Evolutionary conservation across 305 asterid species (phyloP), one percentile per base, ranked within the genome.

Genomic region (Ilex paraguariensis): DNA sequence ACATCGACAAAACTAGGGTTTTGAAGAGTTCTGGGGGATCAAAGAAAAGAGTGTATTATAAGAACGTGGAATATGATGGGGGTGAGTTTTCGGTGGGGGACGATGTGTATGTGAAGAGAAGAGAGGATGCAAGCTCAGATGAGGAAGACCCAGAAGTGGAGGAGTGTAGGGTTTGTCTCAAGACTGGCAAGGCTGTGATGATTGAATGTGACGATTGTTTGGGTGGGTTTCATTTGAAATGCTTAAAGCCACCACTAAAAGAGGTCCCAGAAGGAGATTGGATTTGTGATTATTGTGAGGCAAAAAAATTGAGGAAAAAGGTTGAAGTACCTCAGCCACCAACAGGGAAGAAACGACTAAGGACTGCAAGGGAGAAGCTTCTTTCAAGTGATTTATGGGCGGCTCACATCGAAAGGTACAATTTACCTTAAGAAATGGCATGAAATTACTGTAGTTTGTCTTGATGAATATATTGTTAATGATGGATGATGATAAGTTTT

Each of bases 341-440:
- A 3, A 46, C 16, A 54, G 96, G 97, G 74, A 87, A 78, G 81
- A 90, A 76, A 82, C 78, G 86, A 65, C 68, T 68, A 11, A 86
- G 99, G 81, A 90, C 97, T 57, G 88, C 88, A 0, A 75, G 87
- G 73, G 96, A 90, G 79, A 93, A 86, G 81, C 70, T 93, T 70
- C 96, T 93, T 62, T 82, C 96, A 7, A 84, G 97, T 51, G 96
- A 90, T 78, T 70, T 93, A 67, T 93, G 96, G 95, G 97, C 95
- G n/a, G 92, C 84, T 15, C 84, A 49, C 39, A 84, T 93, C 9
- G 95, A 90, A 73, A 83, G 96, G 99, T 90, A 60, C 66, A 60
- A 1, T 15, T 52, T 49, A 11, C 13, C 11, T 49, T 49, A 5
- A 7, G 4, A 36, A 36, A 36, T 36, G 6, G 1, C 42, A 36